Base-by-base conservation (phyloP, 2,329 filamentous ascomycete genomes). In the Colletotrichum incanum region DNA sequence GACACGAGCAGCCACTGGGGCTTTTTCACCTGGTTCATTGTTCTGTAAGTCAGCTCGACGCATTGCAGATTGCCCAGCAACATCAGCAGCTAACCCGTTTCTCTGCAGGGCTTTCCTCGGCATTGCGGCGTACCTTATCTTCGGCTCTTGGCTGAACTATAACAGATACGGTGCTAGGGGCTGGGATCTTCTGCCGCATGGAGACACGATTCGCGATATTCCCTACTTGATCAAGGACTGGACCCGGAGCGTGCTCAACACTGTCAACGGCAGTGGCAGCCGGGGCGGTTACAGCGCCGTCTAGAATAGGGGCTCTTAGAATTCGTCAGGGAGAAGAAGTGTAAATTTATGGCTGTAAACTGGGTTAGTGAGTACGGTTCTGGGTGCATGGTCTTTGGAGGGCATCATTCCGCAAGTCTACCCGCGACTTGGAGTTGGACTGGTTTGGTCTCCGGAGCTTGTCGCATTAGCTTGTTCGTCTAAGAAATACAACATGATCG, bases 121-220 rank as follows among this genome's bases (percentile, higher is more conserved):
- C 56, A 93, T 91, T 50, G 94, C 96, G 2, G 86, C 95, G 31
- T 99, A 98, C 84, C 92, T 99, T 75, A 98, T 98, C 81, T 98
- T 98, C 79, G 95, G 96, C 75, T 97, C 95, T 26, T 99, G 96
- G 96, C 91, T 98, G 81, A 98, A 98, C 86, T 98, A 98, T 88
- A 98, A 95, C 85, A 93, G 95, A 74, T 98, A 98, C 82, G 96
- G 96, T 59, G 95, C 96, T 64, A 90, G 96, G 55, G 96, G 96
- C 69, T 98, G 95, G 95, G 96, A 98, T 78, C 88, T 98, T 23
- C 87, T 98, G 23, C 96, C 96, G 18, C 96, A 98, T 80, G 93
- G 93, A 75, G 96, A 99, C 82, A 93, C 94, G 0, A 93, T 98
- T 77, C 92, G 96, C 75, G 96, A 99, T 79, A 84, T 98, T 26